A percentile compares a stretch with the other conserved stretches of the same genome.
Conservation (phyloP, 1,139 yeast genomes). For the Candida glucosophila region DNA sequence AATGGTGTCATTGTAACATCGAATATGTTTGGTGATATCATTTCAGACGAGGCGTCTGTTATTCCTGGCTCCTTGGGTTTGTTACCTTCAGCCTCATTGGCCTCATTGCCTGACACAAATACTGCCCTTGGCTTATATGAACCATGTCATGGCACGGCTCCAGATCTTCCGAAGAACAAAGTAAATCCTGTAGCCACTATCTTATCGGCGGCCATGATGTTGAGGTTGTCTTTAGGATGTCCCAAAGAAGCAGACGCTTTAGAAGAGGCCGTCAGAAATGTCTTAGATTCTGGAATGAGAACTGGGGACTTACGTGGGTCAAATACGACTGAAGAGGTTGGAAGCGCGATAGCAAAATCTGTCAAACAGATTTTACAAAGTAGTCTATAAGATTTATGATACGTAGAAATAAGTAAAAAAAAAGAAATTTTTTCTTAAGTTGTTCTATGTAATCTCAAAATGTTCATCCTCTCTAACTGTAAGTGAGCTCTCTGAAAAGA, state of each 20-base stretch:
- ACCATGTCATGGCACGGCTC: conserved; percentile 98
- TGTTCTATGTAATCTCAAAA: too few relatives aligned
- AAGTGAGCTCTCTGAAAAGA: too few relatives aligned
- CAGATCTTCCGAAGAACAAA: conserved; percentile 78
- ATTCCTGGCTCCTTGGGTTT: conserved; percentile 96
- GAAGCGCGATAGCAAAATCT: conserved; percentile 79
- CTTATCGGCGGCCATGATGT: conserved; percentile 94
- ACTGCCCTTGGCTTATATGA: conserved; percentile 92
- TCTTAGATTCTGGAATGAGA: conserved; percentile 74
- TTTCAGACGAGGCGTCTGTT: conserved; percentile 94
- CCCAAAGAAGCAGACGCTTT: conserved; percentile 80
- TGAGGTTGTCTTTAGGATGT: conserved; percentile 77
- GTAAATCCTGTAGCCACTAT: conserved; percentile 95
- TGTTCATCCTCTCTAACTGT: too few relatives aligned
- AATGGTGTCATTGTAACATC: conserved; percentile 89
- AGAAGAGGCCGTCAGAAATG: conserved; percentile 80
- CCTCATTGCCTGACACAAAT: conserved; percentile 91
- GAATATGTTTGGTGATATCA: conserved; percentile 97
- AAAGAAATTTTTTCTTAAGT: too few relatives aligned
- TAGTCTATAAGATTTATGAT: conserved; percentile 3
- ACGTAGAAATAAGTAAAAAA: background rate
- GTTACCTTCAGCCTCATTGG: conserved; percentile 91
- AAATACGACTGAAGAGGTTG: conserved; percentile 77
- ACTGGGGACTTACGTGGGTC: conserved; percentile 88
- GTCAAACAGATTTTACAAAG: conserved; percentile 48